A percentile compares a stretch with the other conserved stretches of the same genome.
phyloP scores from a whole-genome alignment of 192 early-diverging fungal genomes.

The Coemansia sp. region DNA sequence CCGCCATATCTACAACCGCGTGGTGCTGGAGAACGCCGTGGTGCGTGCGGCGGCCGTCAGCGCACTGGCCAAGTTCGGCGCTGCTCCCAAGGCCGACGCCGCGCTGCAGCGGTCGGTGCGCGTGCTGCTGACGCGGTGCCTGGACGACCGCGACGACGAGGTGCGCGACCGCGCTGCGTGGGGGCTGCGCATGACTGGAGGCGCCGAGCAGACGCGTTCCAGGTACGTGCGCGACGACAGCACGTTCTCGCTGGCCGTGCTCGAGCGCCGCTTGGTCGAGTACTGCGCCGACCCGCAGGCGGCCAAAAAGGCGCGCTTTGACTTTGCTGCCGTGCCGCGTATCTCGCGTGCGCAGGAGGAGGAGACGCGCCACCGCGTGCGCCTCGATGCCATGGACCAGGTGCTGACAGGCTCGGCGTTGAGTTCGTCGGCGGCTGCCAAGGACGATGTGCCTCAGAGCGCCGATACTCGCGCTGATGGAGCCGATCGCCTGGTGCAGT shows the following conservation, averaged over 20 bases:
- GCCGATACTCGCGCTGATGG: not conserved
- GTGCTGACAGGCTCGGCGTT: constrained; percentile 51
- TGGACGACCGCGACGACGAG: constrained; percentile 98
- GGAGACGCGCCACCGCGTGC: constrained; percentile 67
- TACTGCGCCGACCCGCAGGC: constrained; percentile 75
- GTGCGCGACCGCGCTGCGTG: constrained; percentile 95
- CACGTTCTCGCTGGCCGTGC: constrained; percentile 78
- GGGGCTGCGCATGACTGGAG: constrained; percentile 74
- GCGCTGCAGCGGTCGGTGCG: constrained; percentile 72
- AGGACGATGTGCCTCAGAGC: not conserved
- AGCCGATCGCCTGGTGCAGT: constrained; percentile 64
- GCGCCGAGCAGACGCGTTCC: constrained; percentile 62
- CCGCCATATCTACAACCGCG: constrained; percentile 99
- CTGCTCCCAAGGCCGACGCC: constrained; percentile 73
- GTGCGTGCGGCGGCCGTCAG: constrained; percentile 96
- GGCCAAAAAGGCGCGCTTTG: constrained; percentile 68
- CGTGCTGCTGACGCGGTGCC: constrained; percentile 88
- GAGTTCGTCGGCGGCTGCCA: constrained; percentile 1
- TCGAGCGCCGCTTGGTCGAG: constrained; percentile 85
- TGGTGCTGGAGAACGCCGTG: constrained; percentile 96
- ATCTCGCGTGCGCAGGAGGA: constrained; percentile 86
- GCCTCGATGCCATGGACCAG: constrained; percentile 48
- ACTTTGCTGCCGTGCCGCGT: constrained; percentile 75
- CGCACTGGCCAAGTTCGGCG: constrained; percentile 89
- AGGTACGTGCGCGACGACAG: constrained; percentile 84